phyloP scores from a whole-genome alignment of 2,329 filamentous ascomycete genomes.

The Aspergillus brasiliensis region DNA sequence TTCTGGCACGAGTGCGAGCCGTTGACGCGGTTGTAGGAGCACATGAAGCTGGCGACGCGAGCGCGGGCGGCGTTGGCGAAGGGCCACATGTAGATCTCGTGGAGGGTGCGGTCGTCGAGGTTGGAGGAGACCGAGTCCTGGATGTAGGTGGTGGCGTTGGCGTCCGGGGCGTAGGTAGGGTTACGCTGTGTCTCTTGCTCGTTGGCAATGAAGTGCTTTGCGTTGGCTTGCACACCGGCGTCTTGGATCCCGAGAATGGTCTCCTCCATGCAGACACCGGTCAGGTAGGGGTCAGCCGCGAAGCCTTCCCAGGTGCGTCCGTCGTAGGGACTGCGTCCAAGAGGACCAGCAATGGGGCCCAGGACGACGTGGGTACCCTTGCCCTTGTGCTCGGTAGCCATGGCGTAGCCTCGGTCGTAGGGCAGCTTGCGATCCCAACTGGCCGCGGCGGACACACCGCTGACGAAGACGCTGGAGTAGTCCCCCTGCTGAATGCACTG shows the following conservation, averaged over 20 bases:
- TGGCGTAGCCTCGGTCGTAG: slow-evolving; percentile 54
- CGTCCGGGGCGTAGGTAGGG: slow-evolving; percentile 37
- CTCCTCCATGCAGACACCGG: slow-evolving; percentile 46
- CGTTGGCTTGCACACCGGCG: slow-evolving; percentile 46
- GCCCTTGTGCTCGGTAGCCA: slow-evolving; percentile 54
- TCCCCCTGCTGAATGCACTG: slow-evolving; percentile 66
- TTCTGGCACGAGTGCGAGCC: slow-evolving; percentile 54
- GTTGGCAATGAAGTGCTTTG: slow-evolving; percentile 58
- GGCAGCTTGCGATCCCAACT: slow-evolving; percentile 60
- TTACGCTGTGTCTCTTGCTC: slow-evolving; percentile 64
- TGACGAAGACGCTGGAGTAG: slow-evolving; percentile 71
- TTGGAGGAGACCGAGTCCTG: slow-evolving; percentile 47
- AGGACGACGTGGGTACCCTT: slow-evolving; percentile 45
- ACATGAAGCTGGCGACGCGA: slow-evolving; percentile 59
- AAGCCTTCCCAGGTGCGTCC: slow-evolving; percentile 47
- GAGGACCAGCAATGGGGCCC: slow-evolving; percentile 44
- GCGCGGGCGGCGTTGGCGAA: slow-evolving; percentile 72
- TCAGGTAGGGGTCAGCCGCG: slow-evolving; percentile 47
- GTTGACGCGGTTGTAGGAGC: slow-evolving; percentile 50
- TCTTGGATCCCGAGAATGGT: slow-evolving; percentile 58
- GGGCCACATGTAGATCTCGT: slow-evolving; percentile 77
- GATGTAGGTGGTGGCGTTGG: slow-evolving; percentile 22
- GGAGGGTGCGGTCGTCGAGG: slow-evolving; percentile 72
- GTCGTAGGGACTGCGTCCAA: slow-evolving; percentile 39
- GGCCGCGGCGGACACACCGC: slow-evolving; percentile 70